A percentile compares a stretch with the other conserved stretches of the same genome.
phyloP scores from a whole-genome alignment of 345 rosid species.

The Lumnitzera racemosa region DNA sequence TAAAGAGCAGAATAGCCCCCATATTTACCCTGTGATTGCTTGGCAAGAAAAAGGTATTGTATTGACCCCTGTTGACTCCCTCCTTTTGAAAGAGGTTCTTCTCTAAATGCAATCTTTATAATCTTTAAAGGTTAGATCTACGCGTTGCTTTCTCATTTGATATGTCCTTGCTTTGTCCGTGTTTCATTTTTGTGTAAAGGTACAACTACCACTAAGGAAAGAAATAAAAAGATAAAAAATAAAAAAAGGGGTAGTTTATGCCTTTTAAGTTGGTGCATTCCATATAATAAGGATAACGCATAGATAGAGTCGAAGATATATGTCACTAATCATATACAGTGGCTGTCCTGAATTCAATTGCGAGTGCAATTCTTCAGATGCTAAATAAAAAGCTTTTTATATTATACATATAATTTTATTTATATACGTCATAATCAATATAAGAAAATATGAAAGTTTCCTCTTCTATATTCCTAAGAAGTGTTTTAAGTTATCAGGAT shows the following conservation, averaged over 20 bases:
- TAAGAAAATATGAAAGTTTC: no score
- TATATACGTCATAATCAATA: no score
- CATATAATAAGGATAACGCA: conserved; percentile 10
- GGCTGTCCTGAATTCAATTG: no score
- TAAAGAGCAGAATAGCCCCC: neutral
- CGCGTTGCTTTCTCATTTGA: conserved; percentile 8
- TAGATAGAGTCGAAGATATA: neutral
- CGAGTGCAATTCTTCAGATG: no score
- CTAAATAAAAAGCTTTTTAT: no score
- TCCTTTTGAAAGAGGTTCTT: conserved; percentile 2
- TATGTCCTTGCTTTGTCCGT: neutral
- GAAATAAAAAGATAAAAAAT: no score
- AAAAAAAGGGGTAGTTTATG: neutral
- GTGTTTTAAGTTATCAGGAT: no score
- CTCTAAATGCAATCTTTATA: neutral
- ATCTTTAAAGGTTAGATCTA: conserved; percentile 19
- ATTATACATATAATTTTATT: no score
- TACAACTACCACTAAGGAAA: no score
- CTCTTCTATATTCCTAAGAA: no score
- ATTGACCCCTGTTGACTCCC: conserved; percentile 4
- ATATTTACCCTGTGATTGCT: neutral
- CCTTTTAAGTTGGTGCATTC: neutral
- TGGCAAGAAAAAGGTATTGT: conserved; percentile 1
- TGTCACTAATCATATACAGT: no score
- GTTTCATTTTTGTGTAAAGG: neutral